Evolutionary conservation across 23 red algal species (phyloP), one percentile per base, ranked within the genome.

Genomic region (Rhodosorus marinus): DNA sequence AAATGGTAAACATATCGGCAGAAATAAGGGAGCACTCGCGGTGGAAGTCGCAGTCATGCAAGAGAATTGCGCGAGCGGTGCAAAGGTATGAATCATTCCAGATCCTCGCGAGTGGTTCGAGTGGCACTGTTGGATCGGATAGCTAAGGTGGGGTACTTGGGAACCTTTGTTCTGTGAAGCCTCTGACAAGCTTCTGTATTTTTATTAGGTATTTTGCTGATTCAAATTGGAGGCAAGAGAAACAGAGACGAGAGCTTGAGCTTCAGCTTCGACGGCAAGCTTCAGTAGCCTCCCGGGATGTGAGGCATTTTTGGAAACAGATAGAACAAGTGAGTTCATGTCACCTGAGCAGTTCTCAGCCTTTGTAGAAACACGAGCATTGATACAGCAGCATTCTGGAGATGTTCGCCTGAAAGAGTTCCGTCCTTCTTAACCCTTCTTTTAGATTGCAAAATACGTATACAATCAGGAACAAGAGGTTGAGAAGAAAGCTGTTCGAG

Each of bases 21-120:
- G 43, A 67, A 55, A 34, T 56, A 70, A 76, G 72, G 46, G 51
- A 60, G 41, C 55, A 64, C 14, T 8, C 35, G n/a, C 58, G 48
- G 24, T 61, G 65, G 26, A 72, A 69, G 33, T 52, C 66, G 26
- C 61, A 82, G 65, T 31, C 30, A 31, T 24, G 36, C 29, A 28
- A 41, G 11, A 56, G 65, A 9, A 51, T 65, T 49, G 76, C 64
- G 0, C 50, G 65, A 23, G 61, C 61, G 40, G 26, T 48, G 32
- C 40, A 53, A n/a, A n/a, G n/a, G n/a, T 71, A 33, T 98, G 90
- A 80, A 54, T 85, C 51, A 60, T 74, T 8, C 72, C 67, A 8
- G 79, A 98, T 55, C 86, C 70, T 66, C 61, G 79, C 40, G 90
- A 83, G 56, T 65, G 81, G 50, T 43, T 60, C 47, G 86, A 98